A percentile compares a stretch with the other conserved stretches of the same genome.
Evolutionary conservation across 2,329 filamentous ascomycete genomes (phyloP).

Genomic region (Aspergillus melleus): DNA sequence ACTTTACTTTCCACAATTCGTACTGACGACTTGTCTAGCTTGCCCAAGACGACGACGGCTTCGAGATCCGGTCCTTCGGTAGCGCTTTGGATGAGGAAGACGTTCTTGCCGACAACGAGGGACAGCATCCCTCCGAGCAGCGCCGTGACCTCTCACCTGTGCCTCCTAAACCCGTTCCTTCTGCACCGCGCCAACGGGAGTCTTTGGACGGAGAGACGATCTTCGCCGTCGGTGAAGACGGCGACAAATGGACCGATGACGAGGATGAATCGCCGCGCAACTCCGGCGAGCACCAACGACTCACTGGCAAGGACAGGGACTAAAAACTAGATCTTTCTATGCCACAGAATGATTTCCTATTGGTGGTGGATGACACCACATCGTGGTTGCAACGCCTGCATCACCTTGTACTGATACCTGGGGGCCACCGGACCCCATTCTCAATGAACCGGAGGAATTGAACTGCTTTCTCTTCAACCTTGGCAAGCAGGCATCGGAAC

Average conservation of each 20-base stretch:
- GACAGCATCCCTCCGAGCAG: slow-evolving; percentile 30
- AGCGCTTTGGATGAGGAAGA: slow-evolving; percentile 69
- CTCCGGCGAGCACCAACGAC: slow-evolving; percentile 52
- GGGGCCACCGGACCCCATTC: slow-evolving; percentile 2
- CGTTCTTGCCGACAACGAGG: slow-evolving; percentile 40
- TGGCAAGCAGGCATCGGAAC: slow-evolving; percentile 23
- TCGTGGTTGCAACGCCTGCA: not conserved
- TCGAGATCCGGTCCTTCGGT: slow-evolving; percentile 91
- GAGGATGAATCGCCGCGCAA: slow-evolving; percentile 57
- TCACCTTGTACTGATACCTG: slow-evolving; percentile 13
- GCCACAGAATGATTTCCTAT: not conserved
- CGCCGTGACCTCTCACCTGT: slow-evolving; percentile 41
- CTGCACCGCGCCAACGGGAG: slow-evolving; percentile 54
- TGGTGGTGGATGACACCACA: slow-evolving; percentile 1
- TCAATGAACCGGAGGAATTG: slow-evolving; percentile 5
- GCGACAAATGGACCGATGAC: slow-evolving; percentile 77
- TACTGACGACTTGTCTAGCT: slow-evolving; percentile 55
- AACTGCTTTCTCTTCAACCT: slow-evolving; percentile 17
- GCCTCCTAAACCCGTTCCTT: slow-evolving; percentile 53
- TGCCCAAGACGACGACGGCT: slow-evolving; percentile 96
- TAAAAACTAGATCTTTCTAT: not conserved
- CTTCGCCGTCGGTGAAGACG: slow-evolving; percentile 86
- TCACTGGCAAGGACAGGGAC: slow-evolving; percentile 47
- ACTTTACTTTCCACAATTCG: not conserved
- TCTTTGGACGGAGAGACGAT: slow-evolving; percentile 88